Evolutionary conservation across 495 filamentous ascomycete genomes (phyloP), one percentile per base, ranked within the genome.

Genomic region (Cudoniella acicularis): DNA sequence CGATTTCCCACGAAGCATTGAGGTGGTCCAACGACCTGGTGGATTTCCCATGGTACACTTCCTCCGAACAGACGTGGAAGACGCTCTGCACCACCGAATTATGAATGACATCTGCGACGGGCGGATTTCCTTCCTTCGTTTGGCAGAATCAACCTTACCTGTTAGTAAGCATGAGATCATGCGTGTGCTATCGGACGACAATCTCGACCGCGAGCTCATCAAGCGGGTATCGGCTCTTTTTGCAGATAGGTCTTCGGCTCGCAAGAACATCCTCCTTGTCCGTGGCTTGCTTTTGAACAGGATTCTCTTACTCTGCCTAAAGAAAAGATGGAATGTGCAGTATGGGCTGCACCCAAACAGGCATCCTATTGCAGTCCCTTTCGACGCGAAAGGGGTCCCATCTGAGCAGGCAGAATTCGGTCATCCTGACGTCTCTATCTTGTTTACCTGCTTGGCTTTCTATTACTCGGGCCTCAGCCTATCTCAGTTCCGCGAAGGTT

Each of bases 401-500:
- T 76, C 73, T n/a, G 73, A 76, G 8, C 67, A 73, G 30, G 73
- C 78, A 6, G 79, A 83, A 59, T 83, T 69, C 59, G 78, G 80
- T 17, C 79, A 83, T 60, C 79, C 80, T 2, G 80, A 83, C 63
- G 79, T 81, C 3, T 73, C 78, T 9, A 83, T 83, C 20, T 27
- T 81, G 0, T 77, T 82, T 20, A 83, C 80, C 0, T 80, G 75
- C 42, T 62, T 83, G 1, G 67, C 75, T 0, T 83, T 81, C 61
- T 83, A 82, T 61, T 82, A 81, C 50, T 64, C 68, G 13, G 78
- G 80, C 6, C 50, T 83, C 0, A 70, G 51, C 23, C 10, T 63
- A 17, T 42, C 54, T 10, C 77, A 81, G 47, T 68, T 82, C 6
- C 62, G 63, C n/a, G 64, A 77, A 23, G 68, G 72, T 76, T 56